Evolutionary conservation across 2,329 filamentous ascomycete species (phyloP).

Genomic region (Davidsoniella australis): DNA sequence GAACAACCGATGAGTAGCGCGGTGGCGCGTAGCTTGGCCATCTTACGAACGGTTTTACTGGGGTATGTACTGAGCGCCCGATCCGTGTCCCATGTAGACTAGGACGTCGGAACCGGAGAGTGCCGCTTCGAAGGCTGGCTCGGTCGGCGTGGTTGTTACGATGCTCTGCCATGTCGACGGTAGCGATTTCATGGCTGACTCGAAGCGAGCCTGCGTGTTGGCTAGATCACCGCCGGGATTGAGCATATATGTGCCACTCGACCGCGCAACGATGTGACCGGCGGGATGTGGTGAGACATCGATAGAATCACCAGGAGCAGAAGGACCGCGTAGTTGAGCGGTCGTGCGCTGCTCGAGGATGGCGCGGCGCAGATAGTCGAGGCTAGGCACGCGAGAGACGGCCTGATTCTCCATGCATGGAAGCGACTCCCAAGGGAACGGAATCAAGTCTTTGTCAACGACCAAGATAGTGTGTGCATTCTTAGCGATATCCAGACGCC

Average conservation of each 20-base stretch:
- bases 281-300: neutral
- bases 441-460: constrained; percentile 77
- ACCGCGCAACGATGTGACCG: constrained; percentile 38
- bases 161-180: constrained; percentile 56
- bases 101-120: constrained; percentile 54
- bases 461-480: constrained; percentile 66
- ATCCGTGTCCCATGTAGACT: constrained; percentile 92
- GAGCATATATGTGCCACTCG: constrained; percentile 59
- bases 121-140: constrained; percentile 56
- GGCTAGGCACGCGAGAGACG: constrained; percentile 74
- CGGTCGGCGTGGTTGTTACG: constrained; percentile 50
- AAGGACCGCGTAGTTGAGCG: constrained; percentile 6
- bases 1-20: constrained; percentile 90
- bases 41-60: constrained; percentile 60
- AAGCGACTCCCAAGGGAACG: constrained; percentile 90
- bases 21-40: constrained; percentile 57
- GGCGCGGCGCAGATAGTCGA: constrained; percentile 63
- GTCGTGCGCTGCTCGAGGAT: constrained; percentile 37
- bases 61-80: constrained; percentile 85
- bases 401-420: constrained; percentile 66
- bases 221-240: constrained; percentile 77
- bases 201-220: constrained; percentile 62
- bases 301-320: constrained; percentile 16
- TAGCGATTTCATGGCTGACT: constrained; percentile 33
- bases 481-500: constrained; percentile 20